A percentile compares a stretch with the other conserved stretches of the same genome.
These are phyloP conservation scores for Penicillium hordei DNA, from an alignment of 2,329 filamentous ascomycete genomes.

Conservation along the genomic window DNA sequence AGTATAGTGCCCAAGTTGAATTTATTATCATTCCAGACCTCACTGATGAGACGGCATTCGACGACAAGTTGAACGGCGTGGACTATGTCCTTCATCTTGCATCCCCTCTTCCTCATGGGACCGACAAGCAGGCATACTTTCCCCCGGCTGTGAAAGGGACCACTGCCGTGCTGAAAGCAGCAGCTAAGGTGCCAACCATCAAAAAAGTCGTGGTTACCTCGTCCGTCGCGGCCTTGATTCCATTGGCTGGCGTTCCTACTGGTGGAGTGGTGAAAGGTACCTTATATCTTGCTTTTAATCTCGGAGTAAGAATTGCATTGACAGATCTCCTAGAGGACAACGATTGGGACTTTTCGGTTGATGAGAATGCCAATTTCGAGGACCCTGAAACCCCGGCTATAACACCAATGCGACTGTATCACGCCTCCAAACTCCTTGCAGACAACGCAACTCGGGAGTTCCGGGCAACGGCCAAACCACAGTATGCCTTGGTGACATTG, in stretches of 20 bases:
- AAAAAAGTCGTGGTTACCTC: slow-evolving; percentile 28
- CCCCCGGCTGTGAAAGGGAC: slow-evolving; percentile 26
- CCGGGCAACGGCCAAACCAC: slow-evolving; percentile 14
- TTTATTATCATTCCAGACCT: slow-evolving; percentile 23
- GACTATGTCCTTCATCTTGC: slow-evolving; percentile 30
- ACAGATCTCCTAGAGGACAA: slow-evolving; percentile 20
- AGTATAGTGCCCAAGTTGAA: slow-evolving; percentile 19
- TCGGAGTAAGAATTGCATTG: not conserved
- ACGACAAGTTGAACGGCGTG: slow-evolving; percentile 19
- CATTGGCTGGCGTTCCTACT: slow-evolving; percentile 17
- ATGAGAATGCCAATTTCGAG: slow-evolving; percentile 16
- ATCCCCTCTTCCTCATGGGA: slow-evolving; percentile 22
- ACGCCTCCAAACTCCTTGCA: slow-evolving; percentile 28
- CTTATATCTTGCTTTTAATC: too few species aligned
- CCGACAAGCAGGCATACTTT: slow-evolving; percentile 21
- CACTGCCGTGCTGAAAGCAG: slow-evolving; percentile 17
- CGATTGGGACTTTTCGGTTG: slow-evolving; percentile 22
- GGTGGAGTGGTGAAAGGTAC: slow-evolving; percentile 23
- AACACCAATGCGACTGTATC: slow-evolving; percentile 23
- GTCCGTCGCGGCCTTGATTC: slow-evolving; percentile 22
- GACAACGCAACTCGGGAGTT: slow-evolving; percentile 26
- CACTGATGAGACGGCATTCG: slow-evolving; percentile 17
- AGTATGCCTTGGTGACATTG: slow-evolving; percentile 24
- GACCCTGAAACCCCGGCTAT: slow-evolving; percentile 6
- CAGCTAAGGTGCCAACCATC: slow-evolving; percentile 18